A percentile compares a stretch with the other conserved stretches of the same genome.
Conservation (phyloP, 495 filamentous ascomycete genomes). For the Penicillium coffeae region DNA sequence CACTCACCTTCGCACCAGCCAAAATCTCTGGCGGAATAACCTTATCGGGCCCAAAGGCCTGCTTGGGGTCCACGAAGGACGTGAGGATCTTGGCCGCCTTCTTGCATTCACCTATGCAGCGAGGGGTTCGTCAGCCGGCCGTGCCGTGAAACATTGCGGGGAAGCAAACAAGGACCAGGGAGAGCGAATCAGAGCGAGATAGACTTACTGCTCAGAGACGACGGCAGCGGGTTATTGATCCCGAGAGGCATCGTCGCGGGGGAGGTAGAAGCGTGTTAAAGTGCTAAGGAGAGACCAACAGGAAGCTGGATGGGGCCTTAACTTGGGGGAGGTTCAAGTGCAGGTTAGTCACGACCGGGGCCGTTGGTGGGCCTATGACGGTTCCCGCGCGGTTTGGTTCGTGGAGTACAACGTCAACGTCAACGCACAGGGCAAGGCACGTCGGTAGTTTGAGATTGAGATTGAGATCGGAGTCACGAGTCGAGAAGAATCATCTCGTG, state of each 20-base stretch:
- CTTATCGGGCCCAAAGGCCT: constrained; percentile 95
- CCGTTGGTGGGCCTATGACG: not conserved
- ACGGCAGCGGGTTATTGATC: constrained; percentile 66
- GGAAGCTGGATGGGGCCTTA: constrained; percentile 13
- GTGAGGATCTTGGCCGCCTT: constrained; percentile 90
- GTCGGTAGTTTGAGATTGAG: not conserved
- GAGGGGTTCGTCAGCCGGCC: constrained; percentile 20
- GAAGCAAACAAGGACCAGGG: constrained; percentile 21
- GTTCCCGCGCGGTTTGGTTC: not conserved
- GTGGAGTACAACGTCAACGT: not conserved
- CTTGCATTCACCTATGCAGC: constrained; percentile 69
- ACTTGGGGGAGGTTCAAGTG: not conserved
- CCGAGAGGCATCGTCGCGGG: constrained; percentile 50
- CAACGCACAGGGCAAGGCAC: not conserved
- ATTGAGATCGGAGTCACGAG: too few species aligned
- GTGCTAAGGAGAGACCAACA: constrained; percentile 3
- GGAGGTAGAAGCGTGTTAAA: constrained; percentile 6
- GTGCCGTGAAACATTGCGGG: constrained; percentile 34
- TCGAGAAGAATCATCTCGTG: too few species aligned
- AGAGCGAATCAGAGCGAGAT: not conserved
- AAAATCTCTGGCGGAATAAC: constrained; percentile 92
- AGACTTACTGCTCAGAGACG: constrained; percentile 59
- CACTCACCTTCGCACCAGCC: constrained; percentile 78
- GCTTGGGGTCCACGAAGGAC: constrained; percentile 90
- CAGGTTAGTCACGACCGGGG: not conserved